These are phyloP conservation scores for Cercis canadensis DNA, from an alignment of 306 rosid genomes.

Conservation along the genomic window DNA sequence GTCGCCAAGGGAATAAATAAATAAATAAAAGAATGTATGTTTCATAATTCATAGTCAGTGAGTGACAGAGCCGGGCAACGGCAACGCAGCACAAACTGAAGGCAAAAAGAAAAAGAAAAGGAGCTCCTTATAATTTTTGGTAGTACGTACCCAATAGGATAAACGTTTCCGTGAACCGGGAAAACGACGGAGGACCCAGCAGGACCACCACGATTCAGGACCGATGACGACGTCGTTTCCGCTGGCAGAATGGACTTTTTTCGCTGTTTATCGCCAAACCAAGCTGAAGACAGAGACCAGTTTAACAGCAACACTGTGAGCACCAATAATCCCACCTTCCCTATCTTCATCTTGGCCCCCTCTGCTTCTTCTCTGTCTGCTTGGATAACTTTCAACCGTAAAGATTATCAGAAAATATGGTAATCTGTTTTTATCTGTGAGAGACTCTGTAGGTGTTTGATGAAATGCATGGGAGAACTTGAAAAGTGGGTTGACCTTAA, in stretches of 20 bases:
- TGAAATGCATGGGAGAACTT: constrained; percentile 42
- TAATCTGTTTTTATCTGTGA: background rate
- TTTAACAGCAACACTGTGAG: constrained; percentile 42
- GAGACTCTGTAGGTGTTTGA: constrained; percentile 30
- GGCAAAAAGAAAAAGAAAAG: background rate
- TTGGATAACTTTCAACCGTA: background rate
- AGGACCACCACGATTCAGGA: constrained; percentile 33
- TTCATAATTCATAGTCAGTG: too few species aligned
- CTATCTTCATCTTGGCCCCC: constrained; percentile 27
- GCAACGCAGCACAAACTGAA: background rate
- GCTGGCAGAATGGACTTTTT: constrained; percentile 40
- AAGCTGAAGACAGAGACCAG: constrained; percentile 60
- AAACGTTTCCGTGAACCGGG: constrained; percentile 79
- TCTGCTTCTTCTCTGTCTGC: background rate
- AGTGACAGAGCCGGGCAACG: background rate
- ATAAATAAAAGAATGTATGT: too few species aligned
- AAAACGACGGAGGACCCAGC: constrained; percentile 70
- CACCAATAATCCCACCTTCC: constrained; percentile 38
- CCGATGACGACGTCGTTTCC: constrained; percentile 50
- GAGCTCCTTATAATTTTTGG: background rate
- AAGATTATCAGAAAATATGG: background rate
- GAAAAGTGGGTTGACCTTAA: constrained; percentile 34
- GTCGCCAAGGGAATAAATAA: too few species aligned
- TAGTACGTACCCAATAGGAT: constrained; percentile 81
- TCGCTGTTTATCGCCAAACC: constrained; percentile 53